Evolutionary conservation across 345 rosid genomes (phyloP).

Genomic region (Angophora floribunda): DNA sequence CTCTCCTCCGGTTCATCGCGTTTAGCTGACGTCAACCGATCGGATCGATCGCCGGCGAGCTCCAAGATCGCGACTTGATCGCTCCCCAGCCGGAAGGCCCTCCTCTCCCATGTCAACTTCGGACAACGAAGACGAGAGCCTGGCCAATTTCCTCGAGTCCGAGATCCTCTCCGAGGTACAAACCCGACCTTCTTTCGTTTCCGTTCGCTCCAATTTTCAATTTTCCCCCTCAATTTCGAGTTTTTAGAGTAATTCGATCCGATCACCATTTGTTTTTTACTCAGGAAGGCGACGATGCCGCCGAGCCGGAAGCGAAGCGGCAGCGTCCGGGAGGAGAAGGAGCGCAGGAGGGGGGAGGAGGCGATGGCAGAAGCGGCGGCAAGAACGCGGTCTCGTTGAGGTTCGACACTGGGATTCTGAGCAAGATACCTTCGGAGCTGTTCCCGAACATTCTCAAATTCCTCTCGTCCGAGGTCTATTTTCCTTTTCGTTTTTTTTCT

Average conservation of each 20-base stretch:
- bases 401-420: slow-evolving; percentile 56
- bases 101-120: slow-evolving; percentile 8
- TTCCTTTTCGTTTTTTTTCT: background rate
- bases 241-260: background rate
- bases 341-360: background rate
- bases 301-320: slow-evolving; percentile 42
- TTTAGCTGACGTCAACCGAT: background rate
- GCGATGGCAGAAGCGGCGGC: background rate
- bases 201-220: background rate
- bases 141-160: slow-evolving; percentile 73
- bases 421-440: slow-evolving; percentile 74
- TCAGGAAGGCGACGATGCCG: slow-evolving; percentile 18
- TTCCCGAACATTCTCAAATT: slow-evolving; percentile 83
- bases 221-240: background rate
- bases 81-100: background rate
- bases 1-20: background rate
- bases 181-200: slow-evolving; percentile 16
- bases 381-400: slow-evolving; percentile 12
- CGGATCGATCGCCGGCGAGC: background rate
- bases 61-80: background rate
- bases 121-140: slow-evolving; percentile 60
- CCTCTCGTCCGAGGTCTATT: slow-evolving; percentile 75
- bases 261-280: background rate
- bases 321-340: slow-evolving; percentile 17
- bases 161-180: slow-evolving; percentile 42